These are phyloP conservation scores for Metarhizium anisopliae DNA, from an alignment of 2,329 filamentous ascomycete genomes.

Conservation along the genomic window DNA sequence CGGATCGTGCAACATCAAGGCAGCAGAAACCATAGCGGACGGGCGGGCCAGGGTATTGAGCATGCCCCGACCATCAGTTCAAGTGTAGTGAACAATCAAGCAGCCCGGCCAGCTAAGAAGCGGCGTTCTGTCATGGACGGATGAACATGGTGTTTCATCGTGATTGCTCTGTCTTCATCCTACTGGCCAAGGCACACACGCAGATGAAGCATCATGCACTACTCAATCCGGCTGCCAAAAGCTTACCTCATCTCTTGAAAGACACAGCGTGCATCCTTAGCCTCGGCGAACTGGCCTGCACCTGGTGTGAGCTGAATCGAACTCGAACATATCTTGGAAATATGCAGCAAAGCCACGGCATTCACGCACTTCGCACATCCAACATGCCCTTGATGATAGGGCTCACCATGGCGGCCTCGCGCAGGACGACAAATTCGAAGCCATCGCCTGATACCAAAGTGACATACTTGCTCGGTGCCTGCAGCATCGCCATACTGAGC, in stretches of 20 bases:
- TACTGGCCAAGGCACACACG: constrained; percentile 6
- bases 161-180: constrained; percentile 30
- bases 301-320: constrained; percentile 10
- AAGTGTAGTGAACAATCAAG: constrained; percentile 53
- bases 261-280: constrained; percentile 51
- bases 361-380: constrained; percentile 51
- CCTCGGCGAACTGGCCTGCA: constrained; percentile 56
- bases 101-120: constrained; percentile 27
- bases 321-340: background rate
- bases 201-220: background rate
- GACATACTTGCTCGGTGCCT: constrained; percentile 53
- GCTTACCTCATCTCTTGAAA: constrained; percentile 69
- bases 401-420: constrained; percentile 61
- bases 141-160: constrained; percentile 24
- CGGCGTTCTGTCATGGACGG: constrained; percentile 35
- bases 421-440: constrained; percentile 67
- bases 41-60: constrained; percentile 4
- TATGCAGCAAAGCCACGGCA: background rate
- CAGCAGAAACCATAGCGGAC: background rate
- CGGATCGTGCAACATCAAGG: background rate
- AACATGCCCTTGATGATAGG: constrained; percentile 68
- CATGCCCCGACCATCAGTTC: constrained; percentile 39
- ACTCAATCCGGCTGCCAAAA: background rate
- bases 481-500: constrained; percentile 13
- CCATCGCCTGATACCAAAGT: constrained; percentile 69